phyloP scores from a whole-genome alignment of 2,329 filamentous ascomycete genomes.

The Fusarium buxicola region DNA sequence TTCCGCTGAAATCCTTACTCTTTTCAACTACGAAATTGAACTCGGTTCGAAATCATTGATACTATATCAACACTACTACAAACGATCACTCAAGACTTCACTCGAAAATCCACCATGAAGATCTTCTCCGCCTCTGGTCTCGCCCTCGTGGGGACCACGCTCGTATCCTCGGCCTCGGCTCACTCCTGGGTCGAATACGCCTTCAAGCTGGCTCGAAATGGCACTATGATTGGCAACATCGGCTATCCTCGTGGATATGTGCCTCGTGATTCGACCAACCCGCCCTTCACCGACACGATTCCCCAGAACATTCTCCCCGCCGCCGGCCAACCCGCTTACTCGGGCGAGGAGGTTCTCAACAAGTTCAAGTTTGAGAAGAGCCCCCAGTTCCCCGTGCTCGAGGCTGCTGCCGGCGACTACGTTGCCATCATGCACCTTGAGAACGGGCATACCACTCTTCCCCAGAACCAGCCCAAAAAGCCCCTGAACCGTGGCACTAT shows the following conservation, averaged over 20 bases:
- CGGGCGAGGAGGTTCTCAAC: slow-evolving; percentile 65
- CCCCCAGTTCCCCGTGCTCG: slow-evolving; percentile 70
- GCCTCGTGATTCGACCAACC: slow-evolving; percentile 60
- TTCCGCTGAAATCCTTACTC: slow-evolving; percentile 25
- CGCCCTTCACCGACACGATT: slow-evolving; percentile 67
- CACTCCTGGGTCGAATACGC: slow-evolving; percentile 90
- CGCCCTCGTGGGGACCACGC: slow-evolving; percentile 40
- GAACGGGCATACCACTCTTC: slow-evolving; percentile 79
- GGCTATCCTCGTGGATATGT: slow-evolving; percentile 83
- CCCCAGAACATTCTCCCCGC: slow-evolving; percentile 74
- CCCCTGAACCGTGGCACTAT: slow-evolving; percentile 76
- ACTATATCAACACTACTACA: slow-evolving; percentile 10
- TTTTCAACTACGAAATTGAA: slow-evolving; percentile 25
- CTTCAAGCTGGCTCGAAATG: slow-evolving; percentile 76
- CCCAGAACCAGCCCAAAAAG: slow-evolving; percentile 67
- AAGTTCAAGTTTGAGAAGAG: slow-evolving; percentile 53
- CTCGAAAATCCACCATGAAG: slow-evolving; percentile 38
- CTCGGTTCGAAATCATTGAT: slow-evolving; percentile 18
- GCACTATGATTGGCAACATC: slow-evolving; percentile 74
- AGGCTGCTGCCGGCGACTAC: slow-evolving; percentile 68
- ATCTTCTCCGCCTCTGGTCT: slow-evolving; percentile 26
- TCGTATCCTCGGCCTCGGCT: slow-evolving; percentile 57
- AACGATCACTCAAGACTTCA: slow-evolving; percentile 3
- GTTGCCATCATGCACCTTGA: slow-evolving; percentile 77
- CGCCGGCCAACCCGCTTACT: slow-evolving; percentile 71